Conservation (phyloP, 2,329 filamentous ascomycete species). For the Fusarium chaquense region DNA sequence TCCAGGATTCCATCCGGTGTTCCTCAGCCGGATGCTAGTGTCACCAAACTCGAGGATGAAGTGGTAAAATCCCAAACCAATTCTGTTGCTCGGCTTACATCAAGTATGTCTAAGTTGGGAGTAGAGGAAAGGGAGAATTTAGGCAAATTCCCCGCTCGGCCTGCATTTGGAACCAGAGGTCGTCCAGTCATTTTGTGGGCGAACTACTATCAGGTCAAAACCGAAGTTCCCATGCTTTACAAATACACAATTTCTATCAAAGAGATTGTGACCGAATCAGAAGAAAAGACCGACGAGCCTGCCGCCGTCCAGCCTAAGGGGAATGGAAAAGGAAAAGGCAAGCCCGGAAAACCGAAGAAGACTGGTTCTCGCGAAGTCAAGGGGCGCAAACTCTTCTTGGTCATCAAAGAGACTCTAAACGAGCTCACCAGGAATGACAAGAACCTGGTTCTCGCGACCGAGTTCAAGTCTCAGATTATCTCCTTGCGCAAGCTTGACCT, state of each 20-base stretch:
- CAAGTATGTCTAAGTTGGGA: constrained; percentile 54
- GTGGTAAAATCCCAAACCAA: constrained; percentile 51
- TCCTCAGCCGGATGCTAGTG: constrained; percentile 43
- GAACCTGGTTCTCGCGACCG: constrained; percentile 56
- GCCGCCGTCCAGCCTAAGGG: constrained; percentile 17
- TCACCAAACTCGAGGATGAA: constrained; percentile 57
- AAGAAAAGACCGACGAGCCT: constrained; percentile 14
- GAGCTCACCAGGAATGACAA: constrained; percentile 51
- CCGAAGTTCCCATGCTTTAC: constrained; percentile 55
- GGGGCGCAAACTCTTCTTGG: constrained; percentile 58
- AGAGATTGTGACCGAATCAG: constrained; percentile 35
- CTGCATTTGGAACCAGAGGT: constrained; percentile 62
- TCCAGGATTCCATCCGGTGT: constrained; percentile 42
- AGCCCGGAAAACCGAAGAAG: constrained; percentile 19
- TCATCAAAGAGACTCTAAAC: constrained; percentile 56
- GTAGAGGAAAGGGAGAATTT: constrained; percentile 41
- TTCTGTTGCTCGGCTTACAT: constrained; percentile 48
- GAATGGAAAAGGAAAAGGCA: constrained; percentile 31
- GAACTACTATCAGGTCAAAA: constrained; percentile 64
- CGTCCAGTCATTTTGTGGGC: constrained; percentile 61
- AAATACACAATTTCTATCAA: constrained; percentile 60
- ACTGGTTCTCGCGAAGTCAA: constrained; percentile 51
- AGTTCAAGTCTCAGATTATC: constrained; percentile 65
- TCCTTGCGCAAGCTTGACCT: constrained; percentile 55
- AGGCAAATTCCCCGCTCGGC: constrained; percentile 59